Base-by-base conservation (phyloP, 257 asterid species). In the Nicotiana benthamiana region DNA sequence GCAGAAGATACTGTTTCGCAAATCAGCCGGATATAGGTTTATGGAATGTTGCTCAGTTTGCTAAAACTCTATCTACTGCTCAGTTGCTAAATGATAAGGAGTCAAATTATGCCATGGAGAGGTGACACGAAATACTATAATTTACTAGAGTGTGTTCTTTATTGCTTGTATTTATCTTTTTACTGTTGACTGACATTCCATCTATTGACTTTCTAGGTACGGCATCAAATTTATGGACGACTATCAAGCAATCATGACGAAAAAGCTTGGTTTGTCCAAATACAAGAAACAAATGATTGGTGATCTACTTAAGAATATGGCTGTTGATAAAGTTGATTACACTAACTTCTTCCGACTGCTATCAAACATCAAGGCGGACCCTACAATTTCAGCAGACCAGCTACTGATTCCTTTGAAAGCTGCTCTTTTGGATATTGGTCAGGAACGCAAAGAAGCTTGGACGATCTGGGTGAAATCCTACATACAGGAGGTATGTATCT, bases 321-420 rank as follows among this genome's bases (percentile, higher is more conserved):
- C 98, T 15, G 93, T 94, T 40, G 99, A 96, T 85, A 96, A 96
- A 90, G 98, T 94, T 63, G 99, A 96, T 92, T 96, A 94, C 93
- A 96, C 99, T 60, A 96, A 94, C 82, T 96, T 96, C 90, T 96
- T 94, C 80, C 95, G 98, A 89, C 83, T 86, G 87, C 97, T 96
- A 59, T 94, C 99, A 46, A 91, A 94, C 85, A 83, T 94, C 83
- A 92, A 96, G 87, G 91, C 96, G 64, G 97, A 94, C 84, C 84
- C 88, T 16, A 81, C 89, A 22, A 82, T 86, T 83, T 91, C 86
- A 61, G 94, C 88, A 70, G 92, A 90, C 62, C 94, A 91, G 85
- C 85, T 94, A 79, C 85, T 92, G 88, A 70, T 86, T 85, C 98
- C 99, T 60, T 83, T 96, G 80, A 96, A 96, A 87, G 95, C 97